Evolutionary conservation across 345 rosid genomes (phyloP).

Genomic region (Aethionema arabicum): DNA sequence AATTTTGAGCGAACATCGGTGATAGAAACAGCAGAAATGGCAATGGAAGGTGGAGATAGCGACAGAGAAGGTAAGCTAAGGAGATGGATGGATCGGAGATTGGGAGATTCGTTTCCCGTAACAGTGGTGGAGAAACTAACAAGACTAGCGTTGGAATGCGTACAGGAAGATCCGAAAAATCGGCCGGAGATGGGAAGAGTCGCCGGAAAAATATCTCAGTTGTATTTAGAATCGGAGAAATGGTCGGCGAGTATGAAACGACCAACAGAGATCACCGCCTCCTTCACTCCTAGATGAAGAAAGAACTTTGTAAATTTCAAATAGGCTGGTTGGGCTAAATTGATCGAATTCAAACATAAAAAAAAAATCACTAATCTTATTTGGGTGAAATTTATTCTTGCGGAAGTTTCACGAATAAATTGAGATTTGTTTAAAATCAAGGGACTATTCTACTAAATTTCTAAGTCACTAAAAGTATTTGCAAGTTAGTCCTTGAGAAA

Average conservation of each 20-base stretch:
- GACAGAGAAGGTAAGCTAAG: constrained; percentile 48
- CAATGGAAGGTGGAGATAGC: constrained; percentile 33
- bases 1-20: constrained; percentile 55
- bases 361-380: too few relatives aligned
- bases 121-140: constrained; percentile 57
- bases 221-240: constrained; percentile 55
- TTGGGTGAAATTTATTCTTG: not conserved
- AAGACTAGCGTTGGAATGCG: constrained; percentile 68
- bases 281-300: constrained; percentile 60
- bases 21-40: constrained; percentile 56
- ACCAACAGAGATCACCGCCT: constrained; percentile 59
- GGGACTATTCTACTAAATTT: constrained; percentile 11
- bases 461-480: not conserved
- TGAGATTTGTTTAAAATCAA: not conserved
- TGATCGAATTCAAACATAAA: too few relatives aligned
- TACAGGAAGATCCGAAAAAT: constrained; percentile 53
- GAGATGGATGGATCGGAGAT: constrained; percentile 69
- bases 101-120: constrained; percentile 78
- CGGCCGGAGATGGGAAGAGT: constrained; percentile 90
- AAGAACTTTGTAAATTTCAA: not conserved
- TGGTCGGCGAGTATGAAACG: constrained; percentile 54
- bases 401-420: not conserved
- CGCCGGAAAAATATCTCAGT: constrained; percentile 67
- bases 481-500: constrained; percentile 12
- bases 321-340: too few relatives aligned